Evolutionary conservation across 1,139 yeast species (phyloP).

Genomic region (Nakaseomyces delphensis): DNA sequence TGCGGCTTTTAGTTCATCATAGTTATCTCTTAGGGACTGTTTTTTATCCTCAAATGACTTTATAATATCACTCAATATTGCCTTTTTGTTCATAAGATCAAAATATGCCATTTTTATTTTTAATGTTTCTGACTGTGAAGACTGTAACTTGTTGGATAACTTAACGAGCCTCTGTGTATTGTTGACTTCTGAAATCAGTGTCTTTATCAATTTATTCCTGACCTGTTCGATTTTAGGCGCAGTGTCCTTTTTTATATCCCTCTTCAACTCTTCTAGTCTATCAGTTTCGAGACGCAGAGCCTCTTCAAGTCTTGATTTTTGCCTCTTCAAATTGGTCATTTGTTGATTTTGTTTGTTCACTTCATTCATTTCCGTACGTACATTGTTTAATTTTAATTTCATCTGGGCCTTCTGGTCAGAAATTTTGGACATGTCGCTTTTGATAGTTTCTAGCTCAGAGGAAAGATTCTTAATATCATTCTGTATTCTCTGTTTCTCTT

Average conservation of each 20-base stretch:
- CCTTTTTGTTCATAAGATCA: conserved; percentile 19
- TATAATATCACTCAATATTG: conserved; percentile 21
- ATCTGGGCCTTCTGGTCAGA: conserved; percentile 20
- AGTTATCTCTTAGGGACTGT: conserved; percentile 31
- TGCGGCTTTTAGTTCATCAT: conserved; percentile 36
- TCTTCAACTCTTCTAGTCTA: conserved; percentile 19
- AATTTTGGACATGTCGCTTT: conserved; percentile 21
- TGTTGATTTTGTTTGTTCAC: conserved; percentile 15
- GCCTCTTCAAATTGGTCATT: conserved; percentile 16
- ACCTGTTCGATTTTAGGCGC: conserved; percentile 25
- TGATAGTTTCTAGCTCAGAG: conserved; percentile 14
- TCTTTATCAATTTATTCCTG: conserved; percentile 23
- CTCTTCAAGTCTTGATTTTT: conserved; percentile 16
- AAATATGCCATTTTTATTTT: conserved; percentile 15
- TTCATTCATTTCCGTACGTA: conserved; percentile 15
- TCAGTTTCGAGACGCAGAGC: conserved; percentile 27
- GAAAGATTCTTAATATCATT: conserved; percentile 18
- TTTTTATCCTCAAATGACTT: conserved; percentile 27
- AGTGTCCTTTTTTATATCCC: conserved; percentile 24
- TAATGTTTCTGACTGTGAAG: conserved; percentile 13
- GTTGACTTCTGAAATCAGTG: neutral
- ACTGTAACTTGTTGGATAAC: conserved; percentile 9
- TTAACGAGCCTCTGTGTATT: neutral
- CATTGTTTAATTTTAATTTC: conserved; percentile 14
- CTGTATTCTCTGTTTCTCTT: conserved; percentile 20